A percentile compares a stretch with the other conserved stretches of the same genome.
These are phyloP conservation scores for Colletotrichum sp. DNA, from an alignment of 2,329 filamentous ascomycete species.

Conservation along the genomic window DNA sequence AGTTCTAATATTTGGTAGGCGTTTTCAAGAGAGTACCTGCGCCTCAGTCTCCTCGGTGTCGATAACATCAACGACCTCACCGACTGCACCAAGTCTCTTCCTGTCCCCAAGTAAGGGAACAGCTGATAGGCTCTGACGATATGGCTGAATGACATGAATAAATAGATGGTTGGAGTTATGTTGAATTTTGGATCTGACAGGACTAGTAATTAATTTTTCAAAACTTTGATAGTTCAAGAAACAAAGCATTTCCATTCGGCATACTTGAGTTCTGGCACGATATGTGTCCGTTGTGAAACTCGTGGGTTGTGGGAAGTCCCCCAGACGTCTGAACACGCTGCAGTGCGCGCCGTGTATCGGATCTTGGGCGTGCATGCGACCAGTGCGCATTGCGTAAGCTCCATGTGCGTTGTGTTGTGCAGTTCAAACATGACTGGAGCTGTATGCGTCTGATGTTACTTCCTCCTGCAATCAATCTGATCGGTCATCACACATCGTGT, in stretches of 20 bases:
- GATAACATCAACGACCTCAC: constrained; percentile 61
- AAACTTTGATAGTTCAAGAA: background rate
- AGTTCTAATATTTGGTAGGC: constrained; percentile 34
- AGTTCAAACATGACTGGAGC: background rate
- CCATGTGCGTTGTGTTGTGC: background rate
- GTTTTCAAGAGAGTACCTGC: constrained; percentile 57
- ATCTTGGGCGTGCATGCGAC: background rate
- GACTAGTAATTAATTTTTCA: background rate
- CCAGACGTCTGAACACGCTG: background rate
- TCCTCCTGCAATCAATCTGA: background rate
- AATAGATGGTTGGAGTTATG: background rate
- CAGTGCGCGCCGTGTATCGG: background rate
- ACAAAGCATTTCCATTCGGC: background rate
- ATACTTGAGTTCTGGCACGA: background rate
- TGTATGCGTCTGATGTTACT: background rate
- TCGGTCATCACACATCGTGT: background rate
- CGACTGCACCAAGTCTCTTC: constrained; percentile 60
- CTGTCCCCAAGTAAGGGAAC: constrained; percentile 15
- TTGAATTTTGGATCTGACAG: background rate
- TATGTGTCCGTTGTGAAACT: background rate
- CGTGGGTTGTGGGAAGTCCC: background rate
- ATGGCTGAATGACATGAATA: background rate
- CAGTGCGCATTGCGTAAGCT: background rate
- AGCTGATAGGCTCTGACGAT: background rate
- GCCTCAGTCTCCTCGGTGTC: constrained; percentile 59